A percentile compares a stretch with the other conserved stretches of the same genome.
Evolutionary conservation across 1,284 basidiomycete species (phyloP).

Genomic region (Rhodofomes roseus): DNA sequence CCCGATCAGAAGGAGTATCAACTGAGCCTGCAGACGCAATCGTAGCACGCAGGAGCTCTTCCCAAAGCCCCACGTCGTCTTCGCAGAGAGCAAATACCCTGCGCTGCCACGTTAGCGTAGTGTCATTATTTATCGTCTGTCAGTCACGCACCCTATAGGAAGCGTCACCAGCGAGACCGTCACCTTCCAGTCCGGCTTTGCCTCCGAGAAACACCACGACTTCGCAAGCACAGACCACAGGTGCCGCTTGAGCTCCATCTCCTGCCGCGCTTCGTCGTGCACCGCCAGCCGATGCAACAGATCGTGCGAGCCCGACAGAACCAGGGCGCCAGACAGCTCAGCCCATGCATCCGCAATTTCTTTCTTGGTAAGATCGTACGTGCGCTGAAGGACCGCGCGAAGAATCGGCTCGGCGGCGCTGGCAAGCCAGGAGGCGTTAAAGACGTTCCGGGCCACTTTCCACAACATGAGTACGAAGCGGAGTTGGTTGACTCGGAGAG

Average conservation of each 20-base stretch:
- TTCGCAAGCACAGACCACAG: conserved; percentile 31
- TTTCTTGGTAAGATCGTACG: conserved; percentile 35
- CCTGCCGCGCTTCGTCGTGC: conserved; percentile 5
- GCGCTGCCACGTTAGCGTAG: not conserved
- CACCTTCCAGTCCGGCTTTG: conserved; percentile 30
- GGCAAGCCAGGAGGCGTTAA: conserved; percentile 34
- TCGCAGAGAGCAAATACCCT: conserved; percentile 13
- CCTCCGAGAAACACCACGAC: conserved; percentile 10
- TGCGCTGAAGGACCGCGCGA: conserved; percentile 34
- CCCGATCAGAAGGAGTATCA: not conserved
- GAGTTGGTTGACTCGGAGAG: conserved; percentile 31
- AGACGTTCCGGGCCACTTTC: conserved; percentile 45
- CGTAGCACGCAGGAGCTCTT: conserved; percentile 5
- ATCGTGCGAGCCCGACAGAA: conserved; percentile 26
- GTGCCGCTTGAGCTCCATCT: conserved; percentile 9
- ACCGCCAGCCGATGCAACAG: conserved; percentile 19
- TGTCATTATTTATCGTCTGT: not conserved
- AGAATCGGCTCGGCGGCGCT: conserved; percentile 42
- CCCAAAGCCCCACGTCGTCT: conserved; percentile 11
- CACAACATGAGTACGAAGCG: conserved; percentile 25
- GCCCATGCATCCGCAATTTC: conserved; percentile 41
- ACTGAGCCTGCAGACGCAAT: not conserved
- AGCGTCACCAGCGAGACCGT: conserved; percentile 39
- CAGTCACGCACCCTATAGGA: conserved; percentile 39
- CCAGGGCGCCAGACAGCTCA: conserved; percentile 40